Evolutionary conservation across 208 protist species (phyloP), one percentile per base, ranked within the genome.

Genomic region (Phytomonas sp.): DNA sequence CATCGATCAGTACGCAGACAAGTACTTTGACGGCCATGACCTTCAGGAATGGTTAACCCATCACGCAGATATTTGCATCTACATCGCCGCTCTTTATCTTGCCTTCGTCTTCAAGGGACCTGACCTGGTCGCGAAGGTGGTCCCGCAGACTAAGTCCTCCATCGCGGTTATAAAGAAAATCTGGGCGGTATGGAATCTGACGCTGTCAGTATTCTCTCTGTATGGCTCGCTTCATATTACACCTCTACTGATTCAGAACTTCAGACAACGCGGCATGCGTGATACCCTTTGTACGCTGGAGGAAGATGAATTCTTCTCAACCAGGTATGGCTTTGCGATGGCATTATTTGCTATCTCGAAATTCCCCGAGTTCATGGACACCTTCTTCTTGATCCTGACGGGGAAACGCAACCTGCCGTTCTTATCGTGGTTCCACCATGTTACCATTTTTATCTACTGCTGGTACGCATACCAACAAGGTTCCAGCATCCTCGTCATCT

Each of bases 381-480:
- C 91, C 7, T 74, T 85, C 59, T 96, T 96, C 62, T 77, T 96
- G 16, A 72, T 96, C 8, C 72, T 93, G 73, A 80, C 42, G 19
- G 83, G 83, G 32, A 88, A 94, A 77, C 74, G 82, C 29, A 64
- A 69, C 29, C 73, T 94, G 40, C 85, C 86, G 29, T 96, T 96
- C 78, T 70, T 96, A 29, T 88, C 90, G 33, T 96, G 91, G 89
- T 96, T 92, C 68, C 95, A 98, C 81, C 95, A 98, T 84, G 82
- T 92, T n/a, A 91, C 90, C 26, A 92, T 87, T n/a, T 78, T 89
- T 31, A 71, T 97, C 16, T 98, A 90, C 68, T 94, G 82, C 65
- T 98, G 91, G 93, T 82, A 92, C 72, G 88, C 91, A 6, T 90
- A 87, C 73, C 69, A 76, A 52, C 70, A 77, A 67, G 81, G 81